phyloP scores from a whole-genome alignment of 1,139 yeast species.

The Hansenula sp. region DNA sequence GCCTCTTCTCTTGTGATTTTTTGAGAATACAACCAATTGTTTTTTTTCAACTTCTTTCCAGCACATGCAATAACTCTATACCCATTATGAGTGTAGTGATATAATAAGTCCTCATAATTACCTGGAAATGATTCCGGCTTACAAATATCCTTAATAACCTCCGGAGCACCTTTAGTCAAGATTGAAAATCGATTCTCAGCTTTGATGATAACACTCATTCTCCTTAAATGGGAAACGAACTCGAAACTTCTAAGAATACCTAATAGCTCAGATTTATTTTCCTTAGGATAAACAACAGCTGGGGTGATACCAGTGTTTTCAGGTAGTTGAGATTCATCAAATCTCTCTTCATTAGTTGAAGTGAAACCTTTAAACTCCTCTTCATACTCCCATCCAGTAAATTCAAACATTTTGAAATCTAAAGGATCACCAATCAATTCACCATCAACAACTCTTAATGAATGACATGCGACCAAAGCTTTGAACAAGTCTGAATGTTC shows the following conservation, averaged over 20 bases:
- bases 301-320: constrained; percentile 41
- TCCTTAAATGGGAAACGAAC: constrained; percentile 75
- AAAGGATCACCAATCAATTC: constrained; percentile 91
- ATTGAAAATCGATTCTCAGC: constrained; percentile 39
- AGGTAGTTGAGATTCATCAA: constrained; percentile 33
- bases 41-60: constrained; percentile 45
- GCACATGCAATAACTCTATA: constrained; percentile 96
- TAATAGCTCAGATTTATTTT: constrained; percentile 30
- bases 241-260: constrained; percentile 74
- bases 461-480: constrained; percentile 83
- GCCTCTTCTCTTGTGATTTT: constrained; percentile 54
- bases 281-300: constrained; percentile 42
- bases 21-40: constrained; percentile 38
- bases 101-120: constrained; percentile 69
- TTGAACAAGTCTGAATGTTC: constrained; percentile 26
- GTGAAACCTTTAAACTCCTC: constrained; percentile 53
- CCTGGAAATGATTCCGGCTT: constrained; percentile 63
- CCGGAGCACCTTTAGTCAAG: constrained; percentile 96
- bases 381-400: constrained; percentile 69
- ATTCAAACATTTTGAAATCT: constrained; percentile 89
- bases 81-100: constrained; percentile 88
- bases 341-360: constrained; percentile 30
- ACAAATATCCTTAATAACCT: constrained; percentile 83
- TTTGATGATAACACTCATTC: constrained; percentile 82
- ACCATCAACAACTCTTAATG: constrained; percentile 72